Percentiles rank a stretch among this genome's conserved stretches.
Evolutionary conservation across 352 stramenopile species (phyloP).

Genomic region (Blastocystis hominis): DNA sequence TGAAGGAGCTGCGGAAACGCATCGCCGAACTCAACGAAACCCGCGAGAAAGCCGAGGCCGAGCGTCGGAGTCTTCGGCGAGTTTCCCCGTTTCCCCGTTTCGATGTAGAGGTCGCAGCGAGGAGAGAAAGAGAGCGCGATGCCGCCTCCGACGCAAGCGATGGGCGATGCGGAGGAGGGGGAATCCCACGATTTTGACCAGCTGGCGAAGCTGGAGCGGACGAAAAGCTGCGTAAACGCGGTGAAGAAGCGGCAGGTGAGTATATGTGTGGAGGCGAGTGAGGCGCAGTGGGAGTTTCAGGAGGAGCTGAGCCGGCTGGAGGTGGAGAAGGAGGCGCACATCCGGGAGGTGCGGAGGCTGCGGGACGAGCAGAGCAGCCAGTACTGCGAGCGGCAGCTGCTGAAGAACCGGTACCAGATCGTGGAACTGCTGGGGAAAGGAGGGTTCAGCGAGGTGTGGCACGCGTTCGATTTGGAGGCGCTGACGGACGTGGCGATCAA

Average conservation of each 20-base stretch:
- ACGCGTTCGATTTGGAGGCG: constrained; percentile 72
- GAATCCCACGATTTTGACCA: constrained; percentile 47
- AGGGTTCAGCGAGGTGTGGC: constrained; percentile 76
- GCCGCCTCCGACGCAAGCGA: background rate
- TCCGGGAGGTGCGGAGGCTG: constrained; percentile 47
- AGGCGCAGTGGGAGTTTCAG: background rate
- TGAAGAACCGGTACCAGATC: constrained; percentile 73
- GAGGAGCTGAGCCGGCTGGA: constrained; percentile 24
- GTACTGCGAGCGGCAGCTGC: constrained; percentile 61
- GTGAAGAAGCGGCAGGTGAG: background rate
- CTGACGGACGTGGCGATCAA: constrained; percentile 76
- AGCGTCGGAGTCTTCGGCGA: background rate
- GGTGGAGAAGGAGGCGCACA: constrained; percentile 46
- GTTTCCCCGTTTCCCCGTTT: background rate
- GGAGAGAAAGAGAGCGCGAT: constrained; percentile 2
- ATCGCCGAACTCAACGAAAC: background rate
- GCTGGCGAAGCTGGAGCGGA: constrained; percentile 12
- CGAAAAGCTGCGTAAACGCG: constrained; percentile 11
- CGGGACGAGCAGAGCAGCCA: constrained; percentile 57
- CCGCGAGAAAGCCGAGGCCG: background rate
- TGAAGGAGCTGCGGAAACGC: background rate
- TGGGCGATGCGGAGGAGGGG: background rate
- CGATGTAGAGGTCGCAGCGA: background rate
- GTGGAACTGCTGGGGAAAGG: constrained; percentile 76
- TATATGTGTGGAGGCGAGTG: background rate